Conservation (phyloP, 257 asterid genomes). For the Fraxinus excelsior region DNA sequence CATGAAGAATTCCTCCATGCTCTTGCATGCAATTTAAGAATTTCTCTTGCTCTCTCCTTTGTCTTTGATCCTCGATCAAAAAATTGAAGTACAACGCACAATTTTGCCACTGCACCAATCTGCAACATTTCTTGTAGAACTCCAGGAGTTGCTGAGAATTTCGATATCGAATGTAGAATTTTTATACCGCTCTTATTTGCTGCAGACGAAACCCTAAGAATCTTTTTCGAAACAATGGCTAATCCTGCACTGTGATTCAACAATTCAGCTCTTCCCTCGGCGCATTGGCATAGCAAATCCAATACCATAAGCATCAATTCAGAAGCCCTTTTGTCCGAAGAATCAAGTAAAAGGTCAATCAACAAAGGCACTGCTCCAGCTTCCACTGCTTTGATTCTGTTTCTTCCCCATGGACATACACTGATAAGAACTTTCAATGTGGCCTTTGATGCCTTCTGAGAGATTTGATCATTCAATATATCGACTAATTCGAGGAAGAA, state of each 20-base stretch:
- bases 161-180: conserved; percentile 40
- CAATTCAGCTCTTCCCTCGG: conserved; percentile 51
- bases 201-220: conserved; percentile 46
- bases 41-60: conserved; percentile 47
- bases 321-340: conserved; percentile 27
- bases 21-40: conserved; percentile 42
- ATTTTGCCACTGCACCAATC: conserved; percentile 43
- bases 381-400: conserved; percentile 41
- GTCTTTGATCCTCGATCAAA: conserved; percentile 39
- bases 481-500: conserved; percentile 37
- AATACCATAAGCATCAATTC: conserved; percentile 34
- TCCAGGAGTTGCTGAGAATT: conserved; percentile 31
- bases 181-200: conserved; percentile 44
- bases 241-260: conserved; percentile 46
- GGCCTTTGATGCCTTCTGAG: conserved; percentile 34
- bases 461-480: conserved; percentile 39
- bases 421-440: conserved; percentile 28
- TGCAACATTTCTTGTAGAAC: conserved; percentile 52
- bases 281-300: conserved; percentile 45
- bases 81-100: conserved; percentile 44
- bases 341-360: conserved; percentile 41
- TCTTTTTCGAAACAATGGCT: conserved; percentile 48
- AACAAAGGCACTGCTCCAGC: conserved; percentile 34
- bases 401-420: conserved; percentile 38
- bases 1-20: conserved; percentile 48